Conservation (phyloP, 2,329 filamentous ascomycete species). For the Fusarium fujikuroi region DNA sequence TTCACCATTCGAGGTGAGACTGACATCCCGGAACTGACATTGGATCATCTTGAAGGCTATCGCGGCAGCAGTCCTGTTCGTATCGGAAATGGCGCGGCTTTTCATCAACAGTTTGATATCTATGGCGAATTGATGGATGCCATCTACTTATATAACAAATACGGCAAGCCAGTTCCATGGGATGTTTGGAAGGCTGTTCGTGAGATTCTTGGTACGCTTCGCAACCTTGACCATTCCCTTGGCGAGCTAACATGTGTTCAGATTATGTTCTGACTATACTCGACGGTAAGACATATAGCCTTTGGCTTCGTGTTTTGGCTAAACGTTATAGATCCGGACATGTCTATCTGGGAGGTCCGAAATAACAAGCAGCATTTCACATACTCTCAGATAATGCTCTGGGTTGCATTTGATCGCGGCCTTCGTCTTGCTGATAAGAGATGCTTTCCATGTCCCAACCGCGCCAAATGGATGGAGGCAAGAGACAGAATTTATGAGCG, state of each 20-base stretch:
- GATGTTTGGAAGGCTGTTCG: slow-evolving; percentile 79
- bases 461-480: slow-evolving; percentile 71
- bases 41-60: slow-evolving; percentile 78
- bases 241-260: slow-evolving; percentile 1
- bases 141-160: slow-evolving; percentile 83
- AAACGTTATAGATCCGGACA: slow-evolving; percentile 67
- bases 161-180: slow-evolving; percentile 80
- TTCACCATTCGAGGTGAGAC: slow-evolving; percentile 81
- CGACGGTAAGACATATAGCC: slow-evolving; percentile 54
- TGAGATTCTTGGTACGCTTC: slow-evolving; percentile 65
- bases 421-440: slow-evolving; percentile 79
- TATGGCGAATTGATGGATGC: slow-evolving; percentile 83
- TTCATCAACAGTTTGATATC: slow-evolving; percentile 81
- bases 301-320: not conserved
- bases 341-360: slow-evolving; percentile 87
- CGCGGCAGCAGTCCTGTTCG: slow-evolving; percentile 76
- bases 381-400: slow-evolving; percentile 86
- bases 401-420: slow-evolving; percentile 82
- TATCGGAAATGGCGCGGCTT: slow-evolving; percentile 81
- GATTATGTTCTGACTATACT: slow-evolving; percentile 78
- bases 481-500: slow-evolving; percentile 78
- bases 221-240: not conserved
- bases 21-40: slow-evolving; percentile 76
- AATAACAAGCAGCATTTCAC: slow-evolving; percentile 81
- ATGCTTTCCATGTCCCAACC: slow-evolving; percentile 78